Base-by-base conservation (phyloP, 768 basidiomycete genomes). In the Phanerodontia chrysosporium region DNA sequence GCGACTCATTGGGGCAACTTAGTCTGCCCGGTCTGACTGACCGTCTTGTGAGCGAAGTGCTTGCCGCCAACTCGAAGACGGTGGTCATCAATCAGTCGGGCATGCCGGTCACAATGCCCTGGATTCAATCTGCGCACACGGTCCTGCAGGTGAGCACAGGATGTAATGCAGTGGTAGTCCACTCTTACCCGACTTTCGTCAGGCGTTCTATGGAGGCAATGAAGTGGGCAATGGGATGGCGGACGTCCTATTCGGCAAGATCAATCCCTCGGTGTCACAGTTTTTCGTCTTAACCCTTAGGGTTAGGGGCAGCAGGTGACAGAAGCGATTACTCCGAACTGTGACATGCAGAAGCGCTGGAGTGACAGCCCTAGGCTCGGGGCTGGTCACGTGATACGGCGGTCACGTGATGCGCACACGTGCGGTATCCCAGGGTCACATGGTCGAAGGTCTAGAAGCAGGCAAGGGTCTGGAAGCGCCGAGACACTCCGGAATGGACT, bases 261-360 rank as follows among this genome's bases (percentile, higher is more conserved):
- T 81, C 6, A 84, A 83, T 62, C 85, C 85, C 0, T 79, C 77
- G 8, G 83, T n/a, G n/a, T n/a, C n/a, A n/a, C n/a, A n/a, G n/a
- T n/a, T n/a, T n/a, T n/a, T n/a, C n/a, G n/a, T n/a, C n/a, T n/a
- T n/a, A n/a, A n/a, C n/a, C n/a, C n/a, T n/a, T n/a, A n/a, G n/a
- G n/a, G n/a, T n/a, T n/a, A n/a, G n/a, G n/a, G n/a, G n/a, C n/a
- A n/a, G n/a, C n/a, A n/a, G n/a, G n/a, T n/a, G n/a, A n/a, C n/a
- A n/a, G n/a, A n/a, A n/a, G n/a, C n/a, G n/a, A n/a, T n/a, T n/a
- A n/a, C n/a, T n/a, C n/a, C n/a, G n/a, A n/a, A n/a, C n/a, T n/a
- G n/a, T n/a, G n/a, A n/a, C n/a, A n/a, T n/a, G n/a, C n/a, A n/a
- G n/a, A n/a, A n/a, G n/a, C n/a, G n/a, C n/a, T n/a, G n/a, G n/a